Percentiles rank a stretch among this genome's conserved stretches.
These are phyloP conservation scores for Parasitella parasitica DNA, from an alignment of 371 early-diverging fungal species.

Conservation along the genomic window DNA sequence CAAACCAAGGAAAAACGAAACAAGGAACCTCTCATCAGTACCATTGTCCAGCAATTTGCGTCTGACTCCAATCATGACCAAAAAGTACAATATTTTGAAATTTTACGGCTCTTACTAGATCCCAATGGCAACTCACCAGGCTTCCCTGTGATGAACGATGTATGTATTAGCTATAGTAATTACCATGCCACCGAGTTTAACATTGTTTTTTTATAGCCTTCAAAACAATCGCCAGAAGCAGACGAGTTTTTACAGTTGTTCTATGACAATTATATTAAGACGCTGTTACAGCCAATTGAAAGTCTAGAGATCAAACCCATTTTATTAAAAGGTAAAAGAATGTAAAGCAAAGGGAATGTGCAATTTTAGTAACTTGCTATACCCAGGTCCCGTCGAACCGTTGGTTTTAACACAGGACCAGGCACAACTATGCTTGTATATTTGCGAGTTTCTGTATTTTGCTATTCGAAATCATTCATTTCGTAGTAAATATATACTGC, in stretches of 20 bases:
- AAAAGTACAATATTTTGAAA: slow-evolving; percentile 72
- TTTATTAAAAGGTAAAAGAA: slow-evolving; percentile 20
- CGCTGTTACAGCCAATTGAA: slow-evolving; percentile 62
- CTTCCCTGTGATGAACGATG: slow-evolving; percentile 19
- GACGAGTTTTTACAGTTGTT: slow-evolving; percentile 76
- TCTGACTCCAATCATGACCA: slow-evolving; percentile 61
- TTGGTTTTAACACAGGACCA: slow-evolving; percentile 29
- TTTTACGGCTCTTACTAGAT: slow-evolving; percentile 73
- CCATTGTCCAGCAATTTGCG: slow-evolving; percentile 64
- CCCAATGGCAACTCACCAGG: slow-evolving; percentile 21
- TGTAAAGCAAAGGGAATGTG: not conserved
- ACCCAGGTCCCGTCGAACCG: slow-evolving; percentile 32
- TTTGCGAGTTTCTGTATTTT: slow-evolving; percentile 77
- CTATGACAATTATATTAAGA: slow-evolving; percentile 62
- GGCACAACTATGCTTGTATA: slow-evolving; percentile 49
- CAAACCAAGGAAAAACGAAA: slow-evolving; percentile 43
- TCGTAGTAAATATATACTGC: slow-evolving; percentile 75
- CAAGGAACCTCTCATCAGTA: slow-evolving; percentile 3
- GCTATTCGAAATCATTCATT: slow-evolving; percentile 61
- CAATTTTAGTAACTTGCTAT: not conserved
- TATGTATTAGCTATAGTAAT: too few relatives aligned
- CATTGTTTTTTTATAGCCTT: not conserved
- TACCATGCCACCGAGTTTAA: not conserved
- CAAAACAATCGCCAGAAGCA: slow-evolving; percentile 58
- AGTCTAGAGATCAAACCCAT: slow-evolving; percentile 35